Evolutionary conservation across 2,329 filamentous ascomycete genomes (phyloP).

Genomic region (Ophiostoma perfectum): DNA sequence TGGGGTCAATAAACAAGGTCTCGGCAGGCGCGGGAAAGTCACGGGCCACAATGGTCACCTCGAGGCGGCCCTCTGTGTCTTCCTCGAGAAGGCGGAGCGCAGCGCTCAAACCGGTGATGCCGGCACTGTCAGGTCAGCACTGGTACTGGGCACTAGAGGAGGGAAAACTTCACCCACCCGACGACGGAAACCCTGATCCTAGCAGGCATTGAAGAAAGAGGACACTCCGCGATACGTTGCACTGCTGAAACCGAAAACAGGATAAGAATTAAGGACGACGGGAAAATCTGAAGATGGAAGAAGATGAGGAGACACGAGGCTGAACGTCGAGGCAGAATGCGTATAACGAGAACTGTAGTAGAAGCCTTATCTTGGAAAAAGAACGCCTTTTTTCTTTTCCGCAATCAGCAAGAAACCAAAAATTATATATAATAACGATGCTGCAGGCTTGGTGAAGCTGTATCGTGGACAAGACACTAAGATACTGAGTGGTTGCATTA

Average conservation of each 20-base stretch:
- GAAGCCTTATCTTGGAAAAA: no score
- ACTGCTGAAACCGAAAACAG: background rate
- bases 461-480: background rate
- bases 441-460: background rate
- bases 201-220: conserved; percentile 11
- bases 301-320: background rate
- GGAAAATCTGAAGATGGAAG: background rate
- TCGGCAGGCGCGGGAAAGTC: conserved; percentile 46
- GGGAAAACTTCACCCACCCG: conserved; percentile 18
- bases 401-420: no score
- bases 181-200: conserved; percentile 21
- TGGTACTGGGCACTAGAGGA: no score
- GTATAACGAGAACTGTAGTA: background rate
- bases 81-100: conserved; percentile 42
- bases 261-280: background rate
- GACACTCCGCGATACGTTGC: background rate
- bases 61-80: conserved; percentile 31
- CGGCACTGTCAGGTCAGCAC: conserved; percentile 38
- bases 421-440: no score
- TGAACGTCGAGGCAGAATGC: background rate
- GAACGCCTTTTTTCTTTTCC: no score
- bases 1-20: conserved; percentile 36
- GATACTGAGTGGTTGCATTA: background rate
- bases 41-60: conserved; percentile 41
- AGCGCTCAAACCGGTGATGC: conserved; percentile 47